Evolutionary conservation across 2,329 filamentous ascomycete genomes (phyloP).

Genomic region (Botrytis pseudocinerea): DNA sequence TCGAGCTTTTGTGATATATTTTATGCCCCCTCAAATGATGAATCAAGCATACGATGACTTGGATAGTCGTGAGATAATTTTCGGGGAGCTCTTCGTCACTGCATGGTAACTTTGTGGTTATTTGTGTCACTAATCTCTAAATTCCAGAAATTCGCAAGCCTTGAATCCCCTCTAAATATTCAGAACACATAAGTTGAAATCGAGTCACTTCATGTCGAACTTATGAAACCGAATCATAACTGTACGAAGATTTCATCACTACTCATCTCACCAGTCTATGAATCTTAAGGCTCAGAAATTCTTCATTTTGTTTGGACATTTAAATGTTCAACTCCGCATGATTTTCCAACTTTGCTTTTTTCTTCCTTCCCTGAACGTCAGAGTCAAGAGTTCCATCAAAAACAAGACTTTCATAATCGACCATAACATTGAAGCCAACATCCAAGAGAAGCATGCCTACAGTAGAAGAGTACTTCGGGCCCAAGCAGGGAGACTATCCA

Average conservation of each 20-base stretch:
- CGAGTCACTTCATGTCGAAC: not conserved
- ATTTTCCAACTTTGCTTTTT: not conserved
- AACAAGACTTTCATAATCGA: not conserved
- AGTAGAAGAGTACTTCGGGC: not conserved
- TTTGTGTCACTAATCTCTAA: not conserved
- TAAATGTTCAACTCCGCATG: not conserved
- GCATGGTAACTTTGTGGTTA: not conserved
- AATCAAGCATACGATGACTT: not conserved
- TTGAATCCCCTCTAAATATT: not conserved
- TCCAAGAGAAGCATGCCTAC: not conserved
- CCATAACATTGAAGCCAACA: not conserved
- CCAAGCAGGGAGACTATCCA: not conserved
- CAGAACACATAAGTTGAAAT: not conserved
- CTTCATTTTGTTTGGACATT: not conserved
- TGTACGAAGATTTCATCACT: not conserved
- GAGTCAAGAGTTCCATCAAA: not conserved
- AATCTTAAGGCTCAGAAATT: not conserved
- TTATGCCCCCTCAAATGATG: not conserved
- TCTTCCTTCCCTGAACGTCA: too few species aligned
- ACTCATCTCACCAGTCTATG: not conserved
- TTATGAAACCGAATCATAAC: not conserved
- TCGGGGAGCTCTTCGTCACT: too few species aligned
- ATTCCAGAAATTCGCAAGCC: not conserved
- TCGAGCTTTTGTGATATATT: not conserved
- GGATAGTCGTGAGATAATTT: not conserved